phyloP scores from a whole-genome alignment of 2,329 filamentous ascomycete genomes.

The Fusarium liriodendri region DNA sequence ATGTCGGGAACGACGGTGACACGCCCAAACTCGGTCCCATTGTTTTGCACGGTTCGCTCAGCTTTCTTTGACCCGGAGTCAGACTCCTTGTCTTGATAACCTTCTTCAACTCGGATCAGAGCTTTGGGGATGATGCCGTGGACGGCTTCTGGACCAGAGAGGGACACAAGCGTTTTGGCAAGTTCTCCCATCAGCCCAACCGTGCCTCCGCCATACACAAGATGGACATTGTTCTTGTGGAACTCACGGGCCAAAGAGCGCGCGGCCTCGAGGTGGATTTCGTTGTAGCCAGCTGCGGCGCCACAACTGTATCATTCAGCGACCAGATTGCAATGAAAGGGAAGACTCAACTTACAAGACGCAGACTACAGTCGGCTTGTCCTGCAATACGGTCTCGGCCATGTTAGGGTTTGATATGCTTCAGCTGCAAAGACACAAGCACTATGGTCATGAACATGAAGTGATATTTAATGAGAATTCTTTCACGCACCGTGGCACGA shows the following conservation, averaged over 20 bases:
- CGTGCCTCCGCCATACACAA: conserved; percentile 1
- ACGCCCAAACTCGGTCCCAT: not conserved
- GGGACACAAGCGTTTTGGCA: not conserved
- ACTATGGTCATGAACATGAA: not conserved
- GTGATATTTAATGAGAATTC: not conserved
- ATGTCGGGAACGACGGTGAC: conserved; percentile 2
- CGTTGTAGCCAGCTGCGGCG: not conserved
- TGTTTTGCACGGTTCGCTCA: not conserved
- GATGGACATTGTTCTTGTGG: not conserved
- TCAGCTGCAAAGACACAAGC: not conserved
- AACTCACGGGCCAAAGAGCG: not conserved
- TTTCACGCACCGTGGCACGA: not conserved
- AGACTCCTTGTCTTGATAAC: not conserved
- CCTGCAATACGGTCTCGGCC: not conserved
- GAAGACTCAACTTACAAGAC: not conserved
- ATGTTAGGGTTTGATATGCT: not conserved
- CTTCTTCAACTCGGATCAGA: not conserved
- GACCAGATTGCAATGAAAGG: not conserved
- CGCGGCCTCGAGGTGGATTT: not conserved
- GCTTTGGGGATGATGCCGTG: conserved; percentile 2
- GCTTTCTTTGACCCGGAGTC: not conserved
- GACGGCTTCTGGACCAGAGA: not conserved
- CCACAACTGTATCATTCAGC: not conserved
- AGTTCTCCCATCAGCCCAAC: conserved; percentile 5
- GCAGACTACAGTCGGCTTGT: not conserved